Evolutionary conservation across 352 stramenopile species (phyloP).

Genomic region (Globisporangium nunn): DNA sequence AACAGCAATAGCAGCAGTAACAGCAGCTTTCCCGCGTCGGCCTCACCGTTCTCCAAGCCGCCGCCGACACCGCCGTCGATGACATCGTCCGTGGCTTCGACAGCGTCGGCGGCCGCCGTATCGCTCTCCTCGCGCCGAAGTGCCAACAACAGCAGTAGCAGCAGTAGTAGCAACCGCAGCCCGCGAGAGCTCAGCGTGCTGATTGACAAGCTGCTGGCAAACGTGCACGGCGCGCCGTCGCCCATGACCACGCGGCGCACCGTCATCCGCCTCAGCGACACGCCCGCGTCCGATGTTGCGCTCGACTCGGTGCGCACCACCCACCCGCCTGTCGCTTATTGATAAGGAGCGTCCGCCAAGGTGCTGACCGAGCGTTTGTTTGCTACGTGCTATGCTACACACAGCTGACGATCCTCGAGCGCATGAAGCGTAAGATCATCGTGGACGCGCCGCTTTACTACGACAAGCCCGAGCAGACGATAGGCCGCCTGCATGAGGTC

Average conservation of each 20-base stretch:
- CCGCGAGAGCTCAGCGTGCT: constrained; percentile 36
- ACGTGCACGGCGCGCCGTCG: constrained; percentile 47
- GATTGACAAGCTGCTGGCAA: constrained; percentile 43
- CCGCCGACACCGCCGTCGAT: constrained; percentile 6
- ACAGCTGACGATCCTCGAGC: constrained; percentile 63
- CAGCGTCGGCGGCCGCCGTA: constrained; percentile 21
- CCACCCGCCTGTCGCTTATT: no score
- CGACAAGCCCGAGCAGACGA: constrained; percentile 31
- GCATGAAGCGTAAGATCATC: constrained; percentile 70
- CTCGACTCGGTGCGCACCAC: constrained; percentile 26
- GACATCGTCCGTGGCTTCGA: constrained; percentile 8
- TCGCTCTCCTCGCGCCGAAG: constrained; percentile 21
- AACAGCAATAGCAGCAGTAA: constrained; percentile 4
- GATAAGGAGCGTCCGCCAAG: no score
- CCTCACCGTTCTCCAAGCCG: constrained; percentile 8
- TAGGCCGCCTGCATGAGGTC: constrained; percentile 55
- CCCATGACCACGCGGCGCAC: constrained; percentile 48
- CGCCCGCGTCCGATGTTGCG: constrained; percentile 11
- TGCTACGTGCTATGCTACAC: not conserved
- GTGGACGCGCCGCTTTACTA: constrained; percentile 35
- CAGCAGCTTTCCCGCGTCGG: constrained; percentile 1
- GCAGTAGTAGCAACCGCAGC: constrained; percentile 12
- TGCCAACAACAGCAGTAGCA: constrained; percentile 14
- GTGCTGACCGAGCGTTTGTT: not conserved
- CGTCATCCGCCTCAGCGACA: constrained; percentile 49